phyloP scores from a whole-genome alignment of 768 basidiomycete species.

The Mrakia gelida region DNA sequence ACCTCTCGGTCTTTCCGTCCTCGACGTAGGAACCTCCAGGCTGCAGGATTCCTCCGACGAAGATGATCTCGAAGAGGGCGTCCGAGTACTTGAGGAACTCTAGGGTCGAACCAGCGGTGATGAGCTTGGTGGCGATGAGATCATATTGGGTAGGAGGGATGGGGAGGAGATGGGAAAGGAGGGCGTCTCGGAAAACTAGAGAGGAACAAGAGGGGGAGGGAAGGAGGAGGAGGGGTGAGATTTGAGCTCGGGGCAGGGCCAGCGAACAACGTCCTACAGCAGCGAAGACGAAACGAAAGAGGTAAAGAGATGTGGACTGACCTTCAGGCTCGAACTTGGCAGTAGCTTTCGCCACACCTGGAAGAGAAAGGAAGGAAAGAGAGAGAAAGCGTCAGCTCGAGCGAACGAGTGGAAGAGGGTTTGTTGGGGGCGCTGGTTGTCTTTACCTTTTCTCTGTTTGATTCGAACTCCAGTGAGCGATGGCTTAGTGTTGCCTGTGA shows the following conservation, averaged over 20 bases:
- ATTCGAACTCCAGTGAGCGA: slow-evolving; percentile 31
- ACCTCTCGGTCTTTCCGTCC: slow-evolving; percentile 61
- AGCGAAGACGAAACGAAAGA: background rate
- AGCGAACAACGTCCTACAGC: background rate
- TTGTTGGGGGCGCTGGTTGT: background rate
- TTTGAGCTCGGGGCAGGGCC: background rate
- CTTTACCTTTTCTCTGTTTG: slow-evolving; percentile 31
- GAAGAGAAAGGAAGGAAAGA: background rate
- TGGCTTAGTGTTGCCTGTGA: slow-evolving; percentile 15
- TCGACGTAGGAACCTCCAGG: slow-evolving; percentile 91
- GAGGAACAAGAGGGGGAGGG: background rate
- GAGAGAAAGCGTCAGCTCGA: background rate
- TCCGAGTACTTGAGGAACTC: slow-evolving; percentile 98
- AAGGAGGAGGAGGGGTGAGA: background rate
- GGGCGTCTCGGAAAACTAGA: slow-evolving; percentile 84
- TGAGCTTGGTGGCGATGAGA: slow-evolving; percentile 50
- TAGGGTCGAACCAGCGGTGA: slow-evolving; percentile 85
- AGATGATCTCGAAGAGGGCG: slow-evolving; percentile 88
- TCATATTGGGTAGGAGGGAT: slow-evolving; percentile 77
- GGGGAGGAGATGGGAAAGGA: slow-evolving; percentile 84
- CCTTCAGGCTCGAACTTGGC: slow-evolving; percentile 37
- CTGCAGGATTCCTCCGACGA: slow-evolving; percentile 92
- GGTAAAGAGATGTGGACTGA: background rate
- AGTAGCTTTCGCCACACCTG: slow-evolving; percentile 36
- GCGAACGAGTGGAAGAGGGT: background rate